Conservation (phyloP, 2,329 filamentous ascomycete genomes). For the Verticillium dahliae region DNA sequence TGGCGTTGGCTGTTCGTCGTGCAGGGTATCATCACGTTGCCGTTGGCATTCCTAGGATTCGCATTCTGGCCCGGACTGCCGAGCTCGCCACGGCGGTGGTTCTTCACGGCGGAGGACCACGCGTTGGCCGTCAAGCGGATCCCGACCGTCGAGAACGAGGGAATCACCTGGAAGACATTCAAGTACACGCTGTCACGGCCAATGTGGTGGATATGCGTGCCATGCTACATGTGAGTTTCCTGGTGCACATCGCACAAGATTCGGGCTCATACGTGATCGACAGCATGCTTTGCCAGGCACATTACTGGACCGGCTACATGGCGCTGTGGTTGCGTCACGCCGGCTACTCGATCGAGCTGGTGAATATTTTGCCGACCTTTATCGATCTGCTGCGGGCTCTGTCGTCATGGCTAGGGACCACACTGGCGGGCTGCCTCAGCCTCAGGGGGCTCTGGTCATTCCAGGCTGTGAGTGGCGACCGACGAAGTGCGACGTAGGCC, state of each 20-base stretch:
- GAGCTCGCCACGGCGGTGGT: background rate
- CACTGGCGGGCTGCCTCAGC: conserved; percentile 18
- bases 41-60: conserved; percentile 5
- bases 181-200: conserved; percentile 14
- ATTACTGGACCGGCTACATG: conserved; percentile 16
- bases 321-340: conserved; percentile 10
- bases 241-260: background rate
- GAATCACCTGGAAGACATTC: conserved; percentile 16
- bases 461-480: conserved; percentile 6
- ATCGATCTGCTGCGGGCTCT: conserved; percentile 17
- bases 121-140: background rate
- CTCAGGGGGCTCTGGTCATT: conserved; percentile 20
- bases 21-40: conserved; percentile 7
- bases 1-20: conserved; percentile 12
- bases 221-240: conserved; percentile 10
- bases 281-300: conserved; percentile 15
- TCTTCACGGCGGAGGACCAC: background rate
- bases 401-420: conserved; percentile 21
- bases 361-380: conserved; percentile 15
- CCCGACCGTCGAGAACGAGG: conserved; percentile 12
- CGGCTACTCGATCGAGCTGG: conserved; percentile 8
- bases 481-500: accelerated
- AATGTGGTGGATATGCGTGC: conserved; percentile 16
- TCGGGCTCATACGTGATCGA: background rate
- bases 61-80: conserved; percentile 2